Evolutionary conservation across 306 rosid species (phyloP).

Genomic region (Lathyrus oleraceus): DNA sequence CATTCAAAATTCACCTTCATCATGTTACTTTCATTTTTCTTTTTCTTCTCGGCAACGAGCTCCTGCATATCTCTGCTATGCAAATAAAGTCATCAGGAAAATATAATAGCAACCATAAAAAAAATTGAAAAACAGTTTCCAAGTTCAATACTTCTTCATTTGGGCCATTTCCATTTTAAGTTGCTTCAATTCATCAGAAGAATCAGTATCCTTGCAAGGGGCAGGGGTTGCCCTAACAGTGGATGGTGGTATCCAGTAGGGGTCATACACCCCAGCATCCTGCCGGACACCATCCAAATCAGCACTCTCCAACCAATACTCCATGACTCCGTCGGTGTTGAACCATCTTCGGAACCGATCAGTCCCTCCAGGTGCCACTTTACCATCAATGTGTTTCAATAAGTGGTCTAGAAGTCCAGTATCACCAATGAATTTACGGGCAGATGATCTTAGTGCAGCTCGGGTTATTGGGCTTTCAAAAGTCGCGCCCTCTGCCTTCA

Average conservation of each 20-base stretch:
- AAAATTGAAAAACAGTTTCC: constrained; percentile 29
- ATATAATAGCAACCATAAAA: constrained; percentile 30
- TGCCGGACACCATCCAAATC: constrained; percentile 58
- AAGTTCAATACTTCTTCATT: constrained; percentile 66
- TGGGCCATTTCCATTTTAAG: constrained; percentile 62
- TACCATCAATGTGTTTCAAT: constrained; percentile 77
- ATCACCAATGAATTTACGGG: constrained; percentile 79
- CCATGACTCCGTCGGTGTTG: constrained; percentile 74
- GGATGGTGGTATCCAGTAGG: constrained; percentile 71
- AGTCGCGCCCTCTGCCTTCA: constrained; percentile 74
- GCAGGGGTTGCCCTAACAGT: constrained; percentile 32
- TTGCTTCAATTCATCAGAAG: constrained; percentile 62
- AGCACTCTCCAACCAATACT: constrained; percentile 91
- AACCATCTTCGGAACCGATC: constrained; percentile 82
- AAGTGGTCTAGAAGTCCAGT: constrained; percentile 90
- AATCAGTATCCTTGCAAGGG: constrained; percentile 39
- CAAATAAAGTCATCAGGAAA: constrained; percentile 38
- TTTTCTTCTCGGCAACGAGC: constrained; percentile 50
- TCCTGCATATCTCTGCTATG: constrained; percentile 72
- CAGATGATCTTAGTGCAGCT: constrained; percentile 59
- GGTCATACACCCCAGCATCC: constrained; percentile 75
- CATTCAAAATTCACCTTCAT: constrained; percentile 55
- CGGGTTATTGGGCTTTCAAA: constrained; percentile 69
- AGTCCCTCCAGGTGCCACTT: constrained; percentile 69
- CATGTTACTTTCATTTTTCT: constrained; percentile 40